A percentile compares a stretch with the other conserved stretches of the same genome.
Evolutionary conservation across 805 yeast species (phyloP).

Genomic region (Yarrowia hollandica): DNA sequence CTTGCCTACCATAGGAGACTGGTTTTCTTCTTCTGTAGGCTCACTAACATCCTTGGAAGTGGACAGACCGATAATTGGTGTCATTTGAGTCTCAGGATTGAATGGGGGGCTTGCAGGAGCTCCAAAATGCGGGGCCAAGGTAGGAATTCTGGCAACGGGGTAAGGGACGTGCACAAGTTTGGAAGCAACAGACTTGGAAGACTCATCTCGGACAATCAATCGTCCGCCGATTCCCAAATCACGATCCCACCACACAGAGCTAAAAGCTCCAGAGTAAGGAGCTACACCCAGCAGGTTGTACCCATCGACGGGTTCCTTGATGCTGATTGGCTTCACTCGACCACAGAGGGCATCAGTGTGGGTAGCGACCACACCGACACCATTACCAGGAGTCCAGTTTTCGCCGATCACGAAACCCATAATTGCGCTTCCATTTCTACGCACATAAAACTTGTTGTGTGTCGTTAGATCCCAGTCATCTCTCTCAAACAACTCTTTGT

Average conservation of each 20-base stretch:
- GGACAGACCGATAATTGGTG: slow-evolving; percentile 70
- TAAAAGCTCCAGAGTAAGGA: slow-evolving; percentile 72
- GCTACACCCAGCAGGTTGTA: slow-evolving; percentile 75
- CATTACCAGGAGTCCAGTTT: slow-evolving; percentile 57
- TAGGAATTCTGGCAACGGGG: slow-evolving; percentile 72
- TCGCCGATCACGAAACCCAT: slow-evolving; percentile 69
- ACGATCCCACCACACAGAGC: slow-evolving; percentile 72
- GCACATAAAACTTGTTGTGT: slow-evolving; percentile 57
- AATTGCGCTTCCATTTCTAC: slow-evolving; percentile 64
- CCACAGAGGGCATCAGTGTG: slow-evolving; percentile 71
- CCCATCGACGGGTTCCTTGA: slow-evolving; percentile 62
- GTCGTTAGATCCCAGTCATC: slow-evolving; percentile 51
- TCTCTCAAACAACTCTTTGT: slow-evolving; percentile 64
- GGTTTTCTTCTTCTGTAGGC: slow-evolving; percentile 60
- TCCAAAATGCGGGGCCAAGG: slow-evolving; percentile 88
- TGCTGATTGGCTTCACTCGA: slow-evolving; percentile 67
- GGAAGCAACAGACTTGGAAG: slow-evolving; percentile 36
- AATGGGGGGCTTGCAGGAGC: slow-evolving; percentile 65
- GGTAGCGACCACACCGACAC: slow-evolving; percentile 63
- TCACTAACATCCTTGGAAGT: slow-evolving; percentile 40
- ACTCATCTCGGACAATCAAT: slow-evolving; percentile 52
- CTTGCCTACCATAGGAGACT: slow-evolving; percentile 66
- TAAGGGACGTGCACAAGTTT: slow-evolving; percentile 44
- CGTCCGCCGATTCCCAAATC: slow-evolving; percentile 82
- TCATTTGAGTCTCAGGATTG: slow-evolving; percentile 76